A percentile compares a stretch with the other conserved stretches of the same genome.
phyloP scores from a whole-genome alignment of 148 eudicot genomes.

The Beta vulgaris region DNA sequence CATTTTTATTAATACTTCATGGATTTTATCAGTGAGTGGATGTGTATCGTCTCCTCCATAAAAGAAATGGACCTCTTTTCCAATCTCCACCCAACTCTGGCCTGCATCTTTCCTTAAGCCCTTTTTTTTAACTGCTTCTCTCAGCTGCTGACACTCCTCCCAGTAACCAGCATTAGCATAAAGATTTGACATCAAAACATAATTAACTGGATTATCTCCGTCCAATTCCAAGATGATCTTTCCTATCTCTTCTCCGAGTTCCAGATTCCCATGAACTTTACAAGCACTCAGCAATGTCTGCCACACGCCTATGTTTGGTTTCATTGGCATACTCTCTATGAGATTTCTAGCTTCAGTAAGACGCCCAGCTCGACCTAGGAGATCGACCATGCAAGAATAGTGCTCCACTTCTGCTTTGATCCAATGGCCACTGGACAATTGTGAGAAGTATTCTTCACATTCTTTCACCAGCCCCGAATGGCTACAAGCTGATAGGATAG shows the following conservation, averaged over 20 bases:
- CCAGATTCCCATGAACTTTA: conserved; percentile 69
- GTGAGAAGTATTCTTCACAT: conserved; percentile 58
- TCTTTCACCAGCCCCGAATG: conserved; percentile 74
- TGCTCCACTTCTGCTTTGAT: conserved; percentile 63
- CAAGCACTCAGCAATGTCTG: conserved; percentile 81
- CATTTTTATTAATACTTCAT: conserved; percentile 44
- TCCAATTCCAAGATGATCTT: conserved; percentile 54
- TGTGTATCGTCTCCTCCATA: conserved; percentile 72
- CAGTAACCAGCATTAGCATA: conserved; percentile 73
- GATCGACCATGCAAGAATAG: conserved; percentile 88
- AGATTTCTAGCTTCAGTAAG: conserved; percentile 66
- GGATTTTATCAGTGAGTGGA: conserved; percentile 49
- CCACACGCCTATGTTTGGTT: conserved; percentile 68
- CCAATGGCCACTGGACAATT: conserved; percentile 42
- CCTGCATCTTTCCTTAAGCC: conserved; percentile 82
- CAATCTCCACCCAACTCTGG: conserved; percentile 77
- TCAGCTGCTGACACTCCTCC: conserved; percentile 65
- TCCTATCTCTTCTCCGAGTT: conserved; percentile 70
- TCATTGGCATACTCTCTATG: conserved; percentile 64
- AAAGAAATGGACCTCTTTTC: conserved; percentile 64
- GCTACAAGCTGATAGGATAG: conserved; percentile 80
- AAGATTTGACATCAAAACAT: conserved; percentile 65
- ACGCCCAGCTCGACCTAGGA: conserved; percentile 84
- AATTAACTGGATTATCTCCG: conserved; percentile 57
- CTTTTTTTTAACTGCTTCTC: conserved; percentile 48